Percentiles rank a stretch among this genome's conserved stretches.
Evolutionary conservation across 192 early-diverging fungal species (phyloP).

Genomic region (Haplosporangium gracile): DNA sequence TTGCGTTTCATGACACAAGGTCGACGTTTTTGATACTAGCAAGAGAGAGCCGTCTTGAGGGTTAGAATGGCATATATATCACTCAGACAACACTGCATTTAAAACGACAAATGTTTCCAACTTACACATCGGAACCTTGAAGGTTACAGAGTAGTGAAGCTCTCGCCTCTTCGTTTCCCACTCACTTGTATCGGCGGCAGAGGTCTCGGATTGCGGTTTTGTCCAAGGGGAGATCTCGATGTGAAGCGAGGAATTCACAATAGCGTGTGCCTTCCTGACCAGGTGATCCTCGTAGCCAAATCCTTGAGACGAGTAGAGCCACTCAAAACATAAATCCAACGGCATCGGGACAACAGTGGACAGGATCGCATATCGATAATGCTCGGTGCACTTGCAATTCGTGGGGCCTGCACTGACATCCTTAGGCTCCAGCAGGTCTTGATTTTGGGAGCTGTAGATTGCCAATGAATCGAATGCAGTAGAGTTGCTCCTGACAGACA

Average conservation of each 20-base stretch:
- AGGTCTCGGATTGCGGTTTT: not conserved
- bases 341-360: slow-evolving; percentile 28
- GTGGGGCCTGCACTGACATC: not conserved
- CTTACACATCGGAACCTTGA: slow-evolving; percentile 47
- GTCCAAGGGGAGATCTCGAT: slow-evolving; percentile 19
- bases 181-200: not conserved
- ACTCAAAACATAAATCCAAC: slow-evolving; percentile 26
- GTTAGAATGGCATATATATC: not conserved
- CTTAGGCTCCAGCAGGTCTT: not conserved
- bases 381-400: slow-evolving; percentile 14
- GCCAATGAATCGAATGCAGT: not conserved
- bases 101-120: not conserved
- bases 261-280: slow-evolving; percentile 1
- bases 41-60: not conserved
- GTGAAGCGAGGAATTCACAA: slow-evolving; percentile 6
- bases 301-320: slow-evolving; percentile 21
- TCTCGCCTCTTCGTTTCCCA: slow-evolving; percentile 13
- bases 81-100: not conserved
- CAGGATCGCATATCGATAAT: slow-evolving; percentile 34
- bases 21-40: slow-evolving; percentile 28
- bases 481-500: not conserved
- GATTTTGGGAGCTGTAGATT: not conserved
- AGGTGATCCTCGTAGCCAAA: slow-evolving; percentile 12
- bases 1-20: slow-evolving; percentile 26
- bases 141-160: slow-evolving; percentile 30